Base-by-base conservation (phyloP, 257 asterid genomes). In the Coffea canephora region DNA sequence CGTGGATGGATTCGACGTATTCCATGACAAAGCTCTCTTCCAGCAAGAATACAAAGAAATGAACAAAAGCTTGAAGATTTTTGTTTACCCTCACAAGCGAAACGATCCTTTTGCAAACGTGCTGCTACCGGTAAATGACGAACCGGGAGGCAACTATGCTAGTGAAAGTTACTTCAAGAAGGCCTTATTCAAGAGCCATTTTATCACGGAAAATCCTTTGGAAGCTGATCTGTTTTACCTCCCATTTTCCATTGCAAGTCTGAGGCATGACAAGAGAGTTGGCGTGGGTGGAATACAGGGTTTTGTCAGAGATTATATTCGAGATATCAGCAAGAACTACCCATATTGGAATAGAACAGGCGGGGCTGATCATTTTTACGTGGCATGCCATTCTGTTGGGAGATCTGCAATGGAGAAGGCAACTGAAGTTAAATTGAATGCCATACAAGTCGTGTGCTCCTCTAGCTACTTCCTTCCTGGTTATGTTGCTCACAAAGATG, bases 131-230 rank as follows among this genome's bases (percentile, higher is more conserved):
- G 82, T 46, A 36, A 80, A 62, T 25, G 10, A 69, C 0, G 86
- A 83, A 3, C 99, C 97, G 0, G 77, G 85, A 0, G 99, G 99
- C 0, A 96, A 96, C 90, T 96, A 94, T 19, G 99, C 99, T 15
- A 96, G 99, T 34, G 99, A 96, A 67, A 90, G 94, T 81, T 94
- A 91, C 65, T 96, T 96, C 96, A 96, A 96, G 88, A 88, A 84
- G 41, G 50, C 90, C 21, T 89, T 96, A 19, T 87, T 86, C 85
- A 79, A 78, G 0, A 91, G 96, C 76, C 94, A 87, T 62, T 96
- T 96, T 84, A 80, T 92, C 54, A 95, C 99, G 21, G 62, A 81
- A 0, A 89, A 94, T 49, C 96, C 99, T n/a, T 81, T 87, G 0
- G 74, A 91, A 57, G 98, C 99, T 8, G 82, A 92, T 77, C 90